A percentile compares a stretch with the other conserved stretches of the same genome.
Evolutionary conservation across 2,329 filamentous ascomycete genomes (phyloP).

Genomic region (Pseudogymnoascus sp.): DNA sequence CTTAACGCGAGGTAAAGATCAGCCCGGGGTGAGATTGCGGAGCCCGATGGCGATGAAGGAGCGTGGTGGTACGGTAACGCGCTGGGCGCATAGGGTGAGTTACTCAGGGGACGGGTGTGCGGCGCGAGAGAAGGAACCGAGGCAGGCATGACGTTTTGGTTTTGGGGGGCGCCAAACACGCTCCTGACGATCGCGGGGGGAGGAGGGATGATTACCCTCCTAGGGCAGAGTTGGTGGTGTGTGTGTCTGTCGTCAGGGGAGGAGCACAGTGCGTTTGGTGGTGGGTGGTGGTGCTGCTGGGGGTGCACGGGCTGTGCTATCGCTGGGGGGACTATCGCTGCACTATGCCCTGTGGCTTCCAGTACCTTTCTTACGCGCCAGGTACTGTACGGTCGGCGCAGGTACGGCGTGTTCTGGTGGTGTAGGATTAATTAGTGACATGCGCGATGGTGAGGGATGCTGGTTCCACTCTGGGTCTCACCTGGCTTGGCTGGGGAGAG

Average conservation of each 20-base stretch:
- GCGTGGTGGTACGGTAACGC: no score
- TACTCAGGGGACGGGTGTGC: no score
- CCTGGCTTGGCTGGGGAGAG: not conserved
- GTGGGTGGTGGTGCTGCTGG: not conserved
- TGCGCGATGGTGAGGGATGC: not conserved
- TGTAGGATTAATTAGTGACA: not conserved
- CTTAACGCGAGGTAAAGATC: no score
- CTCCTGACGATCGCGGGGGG: not conserved
- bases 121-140: no score
- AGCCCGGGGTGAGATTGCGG: no score
- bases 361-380: no score
- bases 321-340: not conserved
- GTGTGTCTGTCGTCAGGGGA: not conserved
- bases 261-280: not conserved
- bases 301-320: not conserved
- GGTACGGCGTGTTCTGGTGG: not conserved
- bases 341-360: not conserved
- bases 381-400: no score
- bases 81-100: no score
- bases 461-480: not conserved
- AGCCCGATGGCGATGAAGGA: no score
- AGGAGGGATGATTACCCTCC: not conserved
- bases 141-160: not conserved
- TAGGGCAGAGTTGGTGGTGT: not conserved
- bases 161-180: not conserved